phyloP scores from a whole-genome alignment of 164 flowering plant genomes.

The Santalum album region DNA sequence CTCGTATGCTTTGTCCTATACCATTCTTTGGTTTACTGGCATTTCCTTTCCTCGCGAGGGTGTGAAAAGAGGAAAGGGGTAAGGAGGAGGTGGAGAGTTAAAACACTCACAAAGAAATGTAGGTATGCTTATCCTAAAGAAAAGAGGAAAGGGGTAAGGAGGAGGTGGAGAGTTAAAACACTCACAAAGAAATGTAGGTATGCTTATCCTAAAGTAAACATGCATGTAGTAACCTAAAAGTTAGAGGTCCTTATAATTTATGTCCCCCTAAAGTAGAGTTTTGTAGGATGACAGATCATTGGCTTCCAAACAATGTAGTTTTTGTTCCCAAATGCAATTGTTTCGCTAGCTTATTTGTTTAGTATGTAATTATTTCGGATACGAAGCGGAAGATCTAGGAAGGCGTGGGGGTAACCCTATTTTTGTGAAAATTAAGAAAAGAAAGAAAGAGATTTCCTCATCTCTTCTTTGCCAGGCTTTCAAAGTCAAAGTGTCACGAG shows the following conservation, averaged over 20 bases:
- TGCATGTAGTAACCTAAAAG: not conserved
- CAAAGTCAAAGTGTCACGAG: constrained; percentile 1
- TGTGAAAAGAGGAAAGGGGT: too few relatives aligned
- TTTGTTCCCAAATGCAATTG: not conserved
- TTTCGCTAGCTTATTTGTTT: not conserved
- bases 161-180: too few relatives aligned
- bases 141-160: too few relatives aligned
- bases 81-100: too few relatives aligned
- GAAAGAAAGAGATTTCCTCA: not conserved
- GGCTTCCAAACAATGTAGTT: not conserved
- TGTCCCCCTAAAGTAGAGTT: too few relatives aligned
- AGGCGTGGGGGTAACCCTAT: too few relatives aligned
- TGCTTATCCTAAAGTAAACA: not conserved
- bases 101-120: not conserved
- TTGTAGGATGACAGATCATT: not conserved
- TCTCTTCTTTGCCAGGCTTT: not conserved
- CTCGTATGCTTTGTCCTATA: not conserved
- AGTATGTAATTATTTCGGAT: too few relatives aligned
- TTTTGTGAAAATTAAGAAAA: not conserved
- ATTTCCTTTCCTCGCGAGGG: not conserved
- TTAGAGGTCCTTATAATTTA: not conserved
- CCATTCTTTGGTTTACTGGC: not conserved
- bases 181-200: not conserved
- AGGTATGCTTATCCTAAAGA: not conserved
- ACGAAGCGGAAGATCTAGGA: not conserved